These are phyloP conservation scores for Gentiana straminea DNA, from an alignment of 257 asterid genomes.

Conservation along the genomic window DNA sequence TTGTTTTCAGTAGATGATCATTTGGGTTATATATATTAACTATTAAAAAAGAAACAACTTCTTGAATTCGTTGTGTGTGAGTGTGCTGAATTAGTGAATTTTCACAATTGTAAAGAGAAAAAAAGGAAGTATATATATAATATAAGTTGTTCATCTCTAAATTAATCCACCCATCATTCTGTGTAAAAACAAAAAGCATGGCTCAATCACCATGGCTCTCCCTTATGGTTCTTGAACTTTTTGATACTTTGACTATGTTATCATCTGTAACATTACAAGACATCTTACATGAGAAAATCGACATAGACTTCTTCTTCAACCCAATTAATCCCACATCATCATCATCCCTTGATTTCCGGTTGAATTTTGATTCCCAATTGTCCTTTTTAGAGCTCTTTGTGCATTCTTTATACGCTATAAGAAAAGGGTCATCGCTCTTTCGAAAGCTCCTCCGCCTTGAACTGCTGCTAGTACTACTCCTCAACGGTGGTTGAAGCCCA, in stretches of 20 bases:
- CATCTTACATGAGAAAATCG: constrained; percentile 46
- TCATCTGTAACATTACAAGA: constrained; percentile 30
- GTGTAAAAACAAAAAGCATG: too few relatives aligned
- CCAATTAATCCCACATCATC: constrained; percentile 20
- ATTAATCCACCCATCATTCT: too few relatives aligned
- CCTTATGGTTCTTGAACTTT: constrained; percentile 31
- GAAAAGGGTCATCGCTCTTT: constrained; percentile 59
- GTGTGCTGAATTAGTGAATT: too few relatives aligned
- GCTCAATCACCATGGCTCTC: constrained; percentile 5
- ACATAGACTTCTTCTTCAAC: constrained; percentile 37
- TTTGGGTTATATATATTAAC: too few relatives aligned
- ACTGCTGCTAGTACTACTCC: constrained; percentile 21
- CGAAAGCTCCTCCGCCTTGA: constrained; percentile 9
- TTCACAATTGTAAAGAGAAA: too few relatives aligned
- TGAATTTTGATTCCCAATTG: neutral
- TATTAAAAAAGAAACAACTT: too few relatives aligned
- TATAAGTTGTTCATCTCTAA: too few relatives aligned
- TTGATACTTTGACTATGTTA: constrained; percentile 30
- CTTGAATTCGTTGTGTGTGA: too few relatives aligned
- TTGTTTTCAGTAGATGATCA: too few relatives aligned
- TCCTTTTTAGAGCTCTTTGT: constrained; percentile 42
- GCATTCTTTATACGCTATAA: constrained; percentile 54
- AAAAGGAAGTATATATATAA: too few relatives aligned
- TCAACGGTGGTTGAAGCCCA: constrained; percentile 26
- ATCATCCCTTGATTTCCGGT: constrained; percentile 3